These are phyloP conservation scores for Sarocladium kiliense DNA, from an alignment of 2,329 filamentous ascomycete species.

Conservation along the genomic window DNA sequence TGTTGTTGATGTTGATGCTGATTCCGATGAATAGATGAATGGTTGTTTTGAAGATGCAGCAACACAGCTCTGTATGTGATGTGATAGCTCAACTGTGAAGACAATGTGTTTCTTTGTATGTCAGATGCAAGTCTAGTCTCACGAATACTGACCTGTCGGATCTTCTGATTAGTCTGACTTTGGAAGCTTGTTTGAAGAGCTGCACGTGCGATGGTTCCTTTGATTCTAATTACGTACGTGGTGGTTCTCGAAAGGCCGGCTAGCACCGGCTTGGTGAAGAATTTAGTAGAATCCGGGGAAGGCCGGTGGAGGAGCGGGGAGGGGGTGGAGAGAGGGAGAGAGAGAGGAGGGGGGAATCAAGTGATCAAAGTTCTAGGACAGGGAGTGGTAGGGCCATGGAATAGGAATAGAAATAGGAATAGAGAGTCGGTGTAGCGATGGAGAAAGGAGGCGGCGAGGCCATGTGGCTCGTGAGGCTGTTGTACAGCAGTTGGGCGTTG, in stretches of 20 bases:
- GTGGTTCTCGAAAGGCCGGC: neutral
- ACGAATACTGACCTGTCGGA: too few species aligned
- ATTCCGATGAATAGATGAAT: neutral
- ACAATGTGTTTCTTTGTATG: neutral
- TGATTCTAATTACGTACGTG: slow-evolving; percentile 8
- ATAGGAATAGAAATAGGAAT: too few species aligned
- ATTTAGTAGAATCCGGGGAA: slow-evolving; percentile 1
- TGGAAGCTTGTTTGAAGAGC: neutral
- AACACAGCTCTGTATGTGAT: neutral
- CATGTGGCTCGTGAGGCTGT: too few species aligned
- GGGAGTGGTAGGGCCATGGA: too few species aligned
- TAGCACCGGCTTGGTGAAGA: slow-evolving; percentile 4
- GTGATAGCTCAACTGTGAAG: neutral
- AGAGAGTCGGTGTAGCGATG: neutral
- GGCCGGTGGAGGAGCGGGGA: too few species aligned
- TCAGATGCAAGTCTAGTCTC: neutral
- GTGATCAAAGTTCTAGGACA: too few species aligned
- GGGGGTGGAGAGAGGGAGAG: too few species aligned
- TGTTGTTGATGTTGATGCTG: neutral
- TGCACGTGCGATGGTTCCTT: slow-evolving; percentile 5
- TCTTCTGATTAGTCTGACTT: neutral
- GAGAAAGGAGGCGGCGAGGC: too few species aligned
- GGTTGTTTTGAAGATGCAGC: neutral
- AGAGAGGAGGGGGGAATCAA: neutral
- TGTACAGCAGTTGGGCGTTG: too few species aligned